These are phyloP conservation scores for Ocimum tenuiflorum DNA, from an alignment of 257 asterid genomes.

Conservation along the genomic window DNA sequence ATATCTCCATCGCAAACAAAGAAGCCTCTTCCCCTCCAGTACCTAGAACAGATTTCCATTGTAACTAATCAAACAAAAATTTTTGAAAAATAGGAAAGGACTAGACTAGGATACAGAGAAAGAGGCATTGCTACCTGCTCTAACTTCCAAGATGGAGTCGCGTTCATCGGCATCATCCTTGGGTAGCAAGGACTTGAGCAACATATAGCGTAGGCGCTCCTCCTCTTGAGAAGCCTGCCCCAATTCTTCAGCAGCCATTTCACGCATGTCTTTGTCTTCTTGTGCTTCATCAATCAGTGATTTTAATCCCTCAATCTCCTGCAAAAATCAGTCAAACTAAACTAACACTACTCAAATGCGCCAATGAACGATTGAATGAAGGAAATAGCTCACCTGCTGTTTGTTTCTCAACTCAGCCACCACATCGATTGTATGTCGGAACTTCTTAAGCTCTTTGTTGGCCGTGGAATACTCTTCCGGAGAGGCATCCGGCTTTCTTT, in stretches of 20 bases:
- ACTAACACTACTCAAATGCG: neutral
- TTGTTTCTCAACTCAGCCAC: constrained; percentile 57
- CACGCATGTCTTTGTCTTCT: constrained; percentile 75
- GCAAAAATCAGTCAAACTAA: constrained; percentile 3
- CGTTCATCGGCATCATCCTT: constrained; percentile 97
- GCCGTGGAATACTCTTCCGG: constrained; percentile 69
- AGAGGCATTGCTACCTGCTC: constrained; percentile 51
- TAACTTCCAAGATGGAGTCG: constrained; percentile 88
- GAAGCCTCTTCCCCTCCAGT: constrained; percentile 98
- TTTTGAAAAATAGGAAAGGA: neutral
- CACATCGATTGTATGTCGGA: constrained; percentile 49
- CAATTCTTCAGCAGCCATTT: constrained; percentile 85
- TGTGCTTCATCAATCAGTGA: constrained; percentile 55
- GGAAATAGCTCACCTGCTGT: constrained; percentile 47
- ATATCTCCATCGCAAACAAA: constrained; percentile 89
- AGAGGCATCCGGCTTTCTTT: constrained; percentile 67
- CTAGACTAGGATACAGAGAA: neutral
- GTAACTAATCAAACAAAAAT: neutral
- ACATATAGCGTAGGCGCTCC: constrained; percentile 50
- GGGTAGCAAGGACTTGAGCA: constrained; percentile 77
- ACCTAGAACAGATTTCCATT: constrained; percentile 39
- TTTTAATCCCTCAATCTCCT: constrained; percentile 75
- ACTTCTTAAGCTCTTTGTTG: constrained; percentile 78
- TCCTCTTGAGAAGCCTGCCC: constrained; percentile 60
- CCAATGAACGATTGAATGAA: neutral